These are phyloP conservation scores for Podospora australis DNA, from an alignment of 495 filamentous ascomycete species.

Conservation along the genomic window DNA sequence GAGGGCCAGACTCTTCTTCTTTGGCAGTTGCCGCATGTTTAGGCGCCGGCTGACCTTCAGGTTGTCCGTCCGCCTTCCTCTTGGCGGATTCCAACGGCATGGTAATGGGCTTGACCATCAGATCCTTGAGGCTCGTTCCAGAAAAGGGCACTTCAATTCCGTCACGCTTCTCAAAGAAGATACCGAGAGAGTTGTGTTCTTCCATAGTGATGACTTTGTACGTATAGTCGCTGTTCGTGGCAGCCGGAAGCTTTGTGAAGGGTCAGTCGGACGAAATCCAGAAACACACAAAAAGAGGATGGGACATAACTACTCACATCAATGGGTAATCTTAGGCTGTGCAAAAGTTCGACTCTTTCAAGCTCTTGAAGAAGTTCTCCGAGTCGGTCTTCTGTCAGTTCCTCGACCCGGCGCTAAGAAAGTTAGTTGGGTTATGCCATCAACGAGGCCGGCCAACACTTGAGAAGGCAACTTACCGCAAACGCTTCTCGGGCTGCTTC, in stretches of 20 bases:
- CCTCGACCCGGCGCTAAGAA: slow-evolving; percentile 18
- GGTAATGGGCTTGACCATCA: slow-evolving; percentile 21
- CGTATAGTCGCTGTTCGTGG: slow-evolving; percentile 25
- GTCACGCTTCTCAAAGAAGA: slow-evolving; percentile 20
- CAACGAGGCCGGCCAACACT: not conserved
- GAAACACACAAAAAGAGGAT: not conserved
- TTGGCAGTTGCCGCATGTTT: slow-evolving; percentile 27
- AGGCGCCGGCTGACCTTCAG: slow-evolving; percentile 31
- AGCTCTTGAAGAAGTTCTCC: slow-evolving; percentile 28
- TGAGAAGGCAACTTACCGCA: slow-evolving; percentile 14
- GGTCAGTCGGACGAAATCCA: not conserved
- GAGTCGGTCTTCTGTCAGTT: slow-evolving; percentile 29
- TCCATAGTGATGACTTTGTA: slow-evolving; percentile 28
- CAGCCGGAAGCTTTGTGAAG: not conserved
- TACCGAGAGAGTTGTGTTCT: slow-evolving; percentile 24
- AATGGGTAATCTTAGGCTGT: slow-evolving; percentile 27
- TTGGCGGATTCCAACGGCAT: slow-evolving; percentile 26
- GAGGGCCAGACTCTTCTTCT: slow-evolving; percentile 18
- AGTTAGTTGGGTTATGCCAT: slow-evolving; percentile 1
- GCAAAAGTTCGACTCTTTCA: slow-evolving; percentile 30
- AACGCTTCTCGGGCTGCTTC: slow-evolving; percentile 7
- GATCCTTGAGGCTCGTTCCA: slow-evolving; percentile 14
- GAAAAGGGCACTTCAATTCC: slow-evolving; percentile 33
- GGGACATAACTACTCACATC: slow-evolving; percentile 30
- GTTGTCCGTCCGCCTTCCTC: slow-evolving; percentile 35